Conservation (phyloP, 306 rosid species). For the Fragaria nilgerrensis region DNA sequence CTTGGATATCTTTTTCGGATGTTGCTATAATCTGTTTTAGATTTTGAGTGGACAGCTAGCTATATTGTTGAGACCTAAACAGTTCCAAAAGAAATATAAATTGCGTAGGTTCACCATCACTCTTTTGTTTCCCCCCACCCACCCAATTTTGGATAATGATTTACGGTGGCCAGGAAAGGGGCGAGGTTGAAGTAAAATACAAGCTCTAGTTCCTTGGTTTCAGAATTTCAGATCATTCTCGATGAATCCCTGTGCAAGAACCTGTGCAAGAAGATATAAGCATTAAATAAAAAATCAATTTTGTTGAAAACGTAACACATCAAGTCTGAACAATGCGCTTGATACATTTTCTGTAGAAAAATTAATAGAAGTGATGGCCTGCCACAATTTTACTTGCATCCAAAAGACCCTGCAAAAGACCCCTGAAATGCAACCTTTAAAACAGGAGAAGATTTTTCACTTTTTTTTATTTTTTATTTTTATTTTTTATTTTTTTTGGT, state of each 20-base stretch:
- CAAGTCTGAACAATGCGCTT: not conserved
- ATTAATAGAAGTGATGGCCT: not conserved
- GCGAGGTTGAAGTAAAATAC: not conserved
- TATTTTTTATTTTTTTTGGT: not conserved
- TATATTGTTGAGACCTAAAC: slow-evolving; percentile 4
- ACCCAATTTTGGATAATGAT: not conserved
- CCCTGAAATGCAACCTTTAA: not conserved
- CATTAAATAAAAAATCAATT: not conserved
- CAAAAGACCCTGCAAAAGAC: not conserved
- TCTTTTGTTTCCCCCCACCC: not conserved
- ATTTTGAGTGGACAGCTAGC: not conserved
- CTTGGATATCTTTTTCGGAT: not conserved
- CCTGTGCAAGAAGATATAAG: not conserved
- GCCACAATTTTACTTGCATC: not conserved
- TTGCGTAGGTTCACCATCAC: not conserved
- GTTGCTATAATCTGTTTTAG: slow-evolving; percentile 6
- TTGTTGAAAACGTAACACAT: not conserved
- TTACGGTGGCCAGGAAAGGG: not conserved
- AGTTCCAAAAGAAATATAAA: slow-evolving; percentile 2
- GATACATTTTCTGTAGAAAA: not conserved
- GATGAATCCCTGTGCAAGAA: not conserved
- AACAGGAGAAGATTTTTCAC: not conserved
- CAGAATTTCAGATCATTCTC: not conserved
- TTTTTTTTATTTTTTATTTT: too few relatives aligned
- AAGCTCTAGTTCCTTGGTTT: not conserved